Evolutionary conservation across 2,329 filamentous ascomycete genomes (phyloP).

Genomic region (Thielaviopsis cerberus): DNA sequence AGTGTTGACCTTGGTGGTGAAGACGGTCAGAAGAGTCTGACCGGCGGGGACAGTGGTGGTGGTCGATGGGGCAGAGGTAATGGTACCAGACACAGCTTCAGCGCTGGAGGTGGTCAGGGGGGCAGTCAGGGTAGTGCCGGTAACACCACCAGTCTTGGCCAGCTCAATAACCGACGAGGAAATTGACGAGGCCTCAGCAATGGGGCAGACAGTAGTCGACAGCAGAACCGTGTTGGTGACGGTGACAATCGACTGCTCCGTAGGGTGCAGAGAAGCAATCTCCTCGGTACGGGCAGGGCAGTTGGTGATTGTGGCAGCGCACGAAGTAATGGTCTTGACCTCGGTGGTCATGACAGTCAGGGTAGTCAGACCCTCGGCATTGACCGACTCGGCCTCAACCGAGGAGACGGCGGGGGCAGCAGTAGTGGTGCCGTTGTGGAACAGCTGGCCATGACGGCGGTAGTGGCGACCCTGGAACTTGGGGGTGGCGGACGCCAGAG

Average conservation of each 20-base stretch:
- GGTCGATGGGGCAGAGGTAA: neutral
- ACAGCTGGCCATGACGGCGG: constrained; percentile 2
- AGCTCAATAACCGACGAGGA: constrained; percentile 22
- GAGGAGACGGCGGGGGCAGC: neutral
- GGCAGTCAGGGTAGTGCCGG: constrained; percentile 20
- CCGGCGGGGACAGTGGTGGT: neutral
- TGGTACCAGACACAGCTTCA: neutral
- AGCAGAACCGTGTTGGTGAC: constrained; percentile 24
- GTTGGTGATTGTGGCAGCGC: constrained; percentile 38
- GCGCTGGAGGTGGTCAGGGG: constrained; percentile 14
- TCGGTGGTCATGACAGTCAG: constrained; percentile 34
- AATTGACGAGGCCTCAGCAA: constrained; percentile 23
- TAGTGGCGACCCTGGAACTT: constrained; percentile 8
- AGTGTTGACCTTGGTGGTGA: constrained; percentile 34
- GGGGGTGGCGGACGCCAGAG: constrained; percentile 8
- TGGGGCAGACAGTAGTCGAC: constrained; percentile 28
- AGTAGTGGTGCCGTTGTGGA: neutral
- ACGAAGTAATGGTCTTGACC: constrained; percentile 39
- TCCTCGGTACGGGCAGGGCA: constrained; percentile 24
- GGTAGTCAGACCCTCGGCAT: constrained; percentile 19
- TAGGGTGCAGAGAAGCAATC: constrained; percentile 20
- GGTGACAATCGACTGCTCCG: constrained; percentile 18
- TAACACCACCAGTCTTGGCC: constrained; percentile 21
- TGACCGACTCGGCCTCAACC: constrained; percentile 4
- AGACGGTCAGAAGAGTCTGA: neutral